Evolutionary conservation across 768 basidiomycete species (phyloP).

Genomic region (Kwoniella sp.): DNA sequence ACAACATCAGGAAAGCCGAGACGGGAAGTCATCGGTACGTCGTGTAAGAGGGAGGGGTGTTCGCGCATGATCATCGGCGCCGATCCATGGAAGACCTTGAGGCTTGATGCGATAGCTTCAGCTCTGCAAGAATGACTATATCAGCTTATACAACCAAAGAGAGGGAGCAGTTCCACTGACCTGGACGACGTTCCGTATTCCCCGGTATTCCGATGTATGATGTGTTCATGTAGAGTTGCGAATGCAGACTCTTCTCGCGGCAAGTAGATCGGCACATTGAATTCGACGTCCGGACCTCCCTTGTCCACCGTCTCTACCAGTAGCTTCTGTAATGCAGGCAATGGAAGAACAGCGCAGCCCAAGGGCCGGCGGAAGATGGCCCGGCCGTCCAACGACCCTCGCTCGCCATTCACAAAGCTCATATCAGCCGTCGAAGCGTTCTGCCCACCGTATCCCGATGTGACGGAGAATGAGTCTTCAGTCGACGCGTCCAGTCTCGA

Average conservation of each 20-base stretch:
- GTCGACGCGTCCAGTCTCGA: slow-evolving; percentile 24
- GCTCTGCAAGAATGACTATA: slow-evolving; percentile 59
- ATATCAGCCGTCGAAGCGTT: slow-evolving; percentile 24
- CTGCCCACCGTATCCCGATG: slow-evolving; percentile 34
- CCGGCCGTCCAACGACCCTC: slow-evolving; percentile 14
- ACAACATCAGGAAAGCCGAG: slow-evolving; percentile 96
- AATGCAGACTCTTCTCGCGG: slow-evolving; percentile 79
- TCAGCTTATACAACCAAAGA: slow-evolving; percentile 9
- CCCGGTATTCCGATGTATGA: slow-evolving; percentile 70
- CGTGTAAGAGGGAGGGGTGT: slow-evolving; percentile 76
- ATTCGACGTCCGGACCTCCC: slow-evolving; percentile 61
- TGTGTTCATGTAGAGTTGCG: slow-evolving; percentile 91
- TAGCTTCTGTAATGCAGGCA: slow-evolving; percentile 70
- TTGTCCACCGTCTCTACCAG: slow-evolving; percentile 62
- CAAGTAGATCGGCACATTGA: slow-evolving; percentile 80
- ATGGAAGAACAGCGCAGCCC: slow-evolving; percentile 88
- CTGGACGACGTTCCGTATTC: slow-evolving; percentile 79
- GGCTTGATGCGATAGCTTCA: slow-evolving; percentile 75
- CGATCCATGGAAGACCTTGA: slow-evolving; percentile 85
- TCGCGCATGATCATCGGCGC: slow-evolving; percentile 68
- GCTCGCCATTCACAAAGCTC: slow-evolving; percentile 13
- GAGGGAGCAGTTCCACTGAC: slow-evolving; percentile 54
- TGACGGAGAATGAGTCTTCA: slow-evolving; percentile 44
- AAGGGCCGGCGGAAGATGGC: slow-evolving; percentile 72
- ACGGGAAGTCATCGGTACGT: slow-evolving; percentile 73